Evolutionary conservation across 108 stramenopile species (phyloP).

Genomic region (Skeletonema potamos): DNA sequence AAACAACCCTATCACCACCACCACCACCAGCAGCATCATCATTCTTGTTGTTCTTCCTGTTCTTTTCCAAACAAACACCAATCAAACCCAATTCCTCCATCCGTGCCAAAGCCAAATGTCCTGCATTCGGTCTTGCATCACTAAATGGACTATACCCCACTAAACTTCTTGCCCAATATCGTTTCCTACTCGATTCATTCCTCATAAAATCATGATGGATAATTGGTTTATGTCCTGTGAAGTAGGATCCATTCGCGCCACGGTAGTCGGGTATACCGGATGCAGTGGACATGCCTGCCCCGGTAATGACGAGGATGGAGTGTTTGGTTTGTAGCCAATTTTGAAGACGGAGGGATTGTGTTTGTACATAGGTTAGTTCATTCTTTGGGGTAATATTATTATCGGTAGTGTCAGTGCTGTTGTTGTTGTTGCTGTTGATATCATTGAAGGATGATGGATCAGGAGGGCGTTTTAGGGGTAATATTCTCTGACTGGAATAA

Average conservation of each 20-base stretch:
- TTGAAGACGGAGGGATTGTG: slow-evolving; percentile 5
- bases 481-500: slow-evolving; percentile 32
- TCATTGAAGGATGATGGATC: slow-evolving; percentile 42
- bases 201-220: slow-evolving; percentile 93
- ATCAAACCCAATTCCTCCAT: slow-evolving; percentile 77
- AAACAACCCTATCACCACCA: background rate
- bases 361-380: background rate
- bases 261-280: slow-evolving; percentile 98
- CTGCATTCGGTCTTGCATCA: slow-evolving; percentile 70
- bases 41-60: too few species aligned
- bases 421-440: background rate
- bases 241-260: slow-evolving; percentile 92
- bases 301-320: slow-evolving; percentile 78
- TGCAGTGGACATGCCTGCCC: slow-evolving; percentile 95
- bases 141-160: slow-evolving; percentile 85
- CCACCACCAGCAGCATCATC: too few species aligned
- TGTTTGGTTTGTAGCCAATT: slow-evolving; percentile 59
- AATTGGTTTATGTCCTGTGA: slow-evolving; percentile 94
- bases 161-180: slow-evolving; percentile 97
- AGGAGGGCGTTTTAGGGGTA: slow-evolving; percentile 34
- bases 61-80: slow-evolving; percentile 52
- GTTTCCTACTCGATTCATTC: slow-evolving; percentile 55
- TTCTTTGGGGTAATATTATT: background rate
- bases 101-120: slow-evolving; percentile 83
- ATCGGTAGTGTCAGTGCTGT: background rate